Evolutionary conservation across 176 grass and related monocot species (phyloP).

Genomic region (maize (Zea mays)): DNA sequence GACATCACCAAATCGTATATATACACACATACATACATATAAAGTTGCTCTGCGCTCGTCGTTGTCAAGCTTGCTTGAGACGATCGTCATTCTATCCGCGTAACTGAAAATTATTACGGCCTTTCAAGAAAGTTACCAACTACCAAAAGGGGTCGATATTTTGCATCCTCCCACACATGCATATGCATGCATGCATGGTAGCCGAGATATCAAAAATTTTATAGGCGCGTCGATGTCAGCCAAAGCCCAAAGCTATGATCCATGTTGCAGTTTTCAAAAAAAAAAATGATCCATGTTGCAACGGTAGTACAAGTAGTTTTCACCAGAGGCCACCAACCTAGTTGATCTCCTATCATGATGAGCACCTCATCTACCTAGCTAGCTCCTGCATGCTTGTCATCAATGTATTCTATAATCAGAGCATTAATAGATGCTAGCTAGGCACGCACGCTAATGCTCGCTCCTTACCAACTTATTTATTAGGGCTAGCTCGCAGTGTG

Average conservation of each 20-base stretch:
- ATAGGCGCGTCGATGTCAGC: slow-evolving; percentile 12
- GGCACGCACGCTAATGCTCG: slow-evolving; percentile 27
- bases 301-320: no score
- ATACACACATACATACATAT: not conserved
- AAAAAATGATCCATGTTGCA: no score
- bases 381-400: not conserved
- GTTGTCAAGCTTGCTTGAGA: not conserved
- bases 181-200: not conserved
- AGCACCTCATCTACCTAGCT: slow-evolving; percentile 21
- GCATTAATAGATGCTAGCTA: slow-evolving; percentile 30
- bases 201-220: slow-evolving; percentile 25
- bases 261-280: no score
- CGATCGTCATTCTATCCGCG: slow-evolving; percentile 3
- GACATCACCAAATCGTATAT: slow-evolving; percentile 30
- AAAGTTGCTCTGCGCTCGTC: slow-evolving; percentile 1
- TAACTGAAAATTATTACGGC: slow-evolving; percentile 39
- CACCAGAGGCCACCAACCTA: slow-evolving; percentile 12
- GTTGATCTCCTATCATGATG: slow-evolving; percentile 35
- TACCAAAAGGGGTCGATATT: slow-evolving; percentile 19
- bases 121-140: slow-evolving; percentile 30
- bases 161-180: slow-evolving; percentile 29
- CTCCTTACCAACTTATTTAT: not conserved
- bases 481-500: no score
- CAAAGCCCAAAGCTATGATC: no score
- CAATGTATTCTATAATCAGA: not conserved